Percentiles rank a stretch among this genome's conserved stretches.
These are phyloP conservation scores for Tulasnella sp. DNA, from an alignment of 768 basidiomycete genomes.

Conservation along the genomic window DNA sequence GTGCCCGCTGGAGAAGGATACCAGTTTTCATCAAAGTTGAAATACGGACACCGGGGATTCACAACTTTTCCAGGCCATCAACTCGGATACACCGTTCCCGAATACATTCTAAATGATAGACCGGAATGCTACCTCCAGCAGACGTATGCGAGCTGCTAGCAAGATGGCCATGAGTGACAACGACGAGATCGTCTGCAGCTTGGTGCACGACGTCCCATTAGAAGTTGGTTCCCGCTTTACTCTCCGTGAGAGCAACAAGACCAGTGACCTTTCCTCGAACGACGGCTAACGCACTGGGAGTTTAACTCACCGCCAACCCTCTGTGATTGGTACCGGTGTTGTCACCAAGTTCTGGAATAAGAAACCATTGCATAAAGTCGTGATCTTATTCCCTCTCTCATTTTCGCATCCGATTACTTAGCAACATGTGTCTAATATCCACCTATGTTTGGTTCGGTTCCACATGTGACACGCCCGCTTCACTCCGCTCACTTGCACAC, in stretches of 20 bases:
- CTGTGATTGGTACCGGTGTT: constrained; percentile 83
- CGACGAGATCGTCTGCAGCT: constrained; percentile 79
- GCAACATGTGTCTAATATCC: background rate
- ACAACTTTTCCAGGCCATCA: background rate
- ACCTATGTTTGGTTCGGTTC: background rate
- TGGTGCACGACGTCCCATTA: constrained; percentile 78
- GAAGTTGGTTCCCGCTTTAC: constrained; percentile 80
- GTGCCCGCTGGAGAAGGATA: background rate
- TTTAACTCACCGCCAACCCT: background rate
- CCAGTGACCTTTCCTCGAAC: constrained; percentile 49
- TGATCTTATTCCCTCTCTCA: background rate
- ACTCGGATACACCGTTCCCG: background rate
- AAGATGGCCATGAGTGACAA: constrained; percentile 99
- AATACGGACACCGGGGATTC: background rate
- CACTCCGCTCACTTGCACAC: background rate
- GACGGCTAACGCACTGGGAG: too few species aligned
- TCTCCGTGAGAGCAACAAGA: constrained; percentile 89
- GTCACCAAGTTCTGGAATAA: constrained; percentile 67
- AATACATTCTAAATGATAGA: background rate
- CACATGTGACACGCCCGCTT: background rate
- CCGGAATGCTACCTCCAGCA: background rate
- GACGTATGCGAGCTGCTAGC: constrained; percentile 32
- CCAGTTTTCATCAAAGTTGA: background rate
- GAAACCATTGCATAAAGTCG: background rate
- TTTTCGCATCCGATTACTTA: background rate